A percentile compares a stretch with the other conserved stretches of the same genome.
Evolutionary conservation across 192 early-diverging fungal genomes (phyloP).

Genomic region (Chytriomyces hyalinus): DNA sequence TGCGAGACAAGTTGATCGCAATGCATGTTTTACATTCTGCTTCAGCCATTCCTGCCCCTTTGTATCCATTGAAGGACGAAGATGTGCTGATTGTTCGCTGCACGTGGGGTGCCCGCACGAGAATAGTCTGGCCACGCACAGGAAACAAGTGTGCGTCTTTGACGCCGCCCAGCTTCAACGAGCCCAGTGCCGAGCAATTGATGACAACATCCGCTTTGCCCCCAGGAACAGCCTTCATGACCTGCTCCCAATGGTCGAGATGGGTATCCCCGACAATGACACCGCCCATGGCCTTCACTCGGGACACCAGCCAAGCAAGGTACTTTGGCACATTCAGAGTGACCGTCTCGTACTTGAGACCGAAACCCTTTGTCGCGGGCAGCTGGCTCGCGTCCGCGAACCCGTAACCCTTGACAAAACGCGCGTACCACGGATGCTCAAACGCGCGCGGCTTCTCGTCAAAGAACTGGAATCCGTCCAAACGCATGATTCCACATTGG

Average conservation of each 20-base stretch:
- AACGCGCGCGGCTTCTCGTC: conserved; percentile 55
- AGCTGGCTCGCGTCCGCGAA: conserved; percentile 45
- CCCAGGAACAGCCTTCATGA: conserved; percentile 35
- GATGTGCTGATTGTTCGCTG: conserved; percentile 60
- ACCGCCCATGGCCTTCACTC: conserved; percentile 65
- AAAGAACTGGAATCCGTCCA: conserved; percentile 63
- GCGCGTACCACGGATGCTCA: conserved; percentile 69
- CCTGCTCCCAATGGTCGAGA: conserved; percentile 54
- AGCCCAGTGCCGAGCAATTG: conserved; percentile 82
- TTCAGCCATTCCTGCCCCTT: conserved; percentile 2
- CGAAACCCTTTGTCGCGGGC: conserved; percentile 61
- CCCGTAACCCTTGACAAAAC: conserved; percentile 47
- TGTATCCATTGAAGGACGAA: conserved; percentile 10
- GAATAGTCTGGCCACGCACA: conserved; percentile 79
- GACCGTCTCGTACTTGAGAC: conserved; percentile 54
- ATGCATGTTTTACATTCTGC: background rate
- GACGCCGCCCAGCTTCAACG: conserved; percentile 71
- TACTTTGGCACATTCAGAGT: conserved; percentile 70
- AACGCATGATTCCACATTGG: conserved; percentile 56
- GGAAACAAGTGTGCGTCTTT: conserved; percentile 74
- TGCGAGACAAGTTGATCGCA: background rate
- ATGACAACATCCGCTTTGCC: conserved; percentile 65
- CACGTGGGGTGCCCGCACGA: conserved; percentile 74
- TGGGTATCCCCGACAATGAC: conserved; percentile 9
- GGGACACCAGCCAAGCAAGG: conserved; percentile 63